A percentile compares a stretch with the other conserved stretches of the same genome.
phyloP scores from a whole-genome alignment of 352 stramenopile species.

The Globisporangium canariense region DNA sequence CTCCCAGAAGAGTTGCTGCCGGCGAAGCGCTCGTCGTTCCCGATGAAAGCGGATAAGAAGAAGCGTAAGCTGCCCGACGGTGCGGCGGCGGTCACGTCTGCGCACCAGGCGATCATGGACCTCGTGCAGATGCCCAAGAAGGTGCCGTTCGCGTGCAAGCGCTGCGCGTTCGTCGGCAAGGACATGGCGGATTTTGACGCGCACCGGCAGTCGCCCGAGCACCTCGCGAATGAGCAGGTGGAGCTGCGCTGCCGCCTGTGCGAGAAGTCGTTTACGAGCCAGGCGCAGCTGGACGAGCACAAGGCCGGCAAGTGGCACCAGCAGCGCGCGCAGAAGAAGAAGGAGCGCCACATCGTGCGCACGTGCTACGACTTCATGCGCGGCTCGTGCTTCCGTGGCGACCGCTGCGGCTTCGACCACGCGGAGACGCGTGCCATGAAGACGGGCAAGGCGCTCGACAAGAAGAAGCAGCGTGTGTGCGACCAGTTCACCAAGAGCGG shows the following conservation, averaged over 20 bases:
- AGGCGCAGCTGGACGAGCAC: constrained; percentile 68
- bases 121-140: constrained; percentile 63
- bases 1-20: constrained; percentile 60
- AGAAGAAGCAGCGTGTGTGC: constrained; percentile 54
- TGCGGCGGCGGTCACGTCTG: constrained; percentile 24
- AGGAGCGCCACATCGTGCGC: constrained; percentile 59
- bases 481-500: constrained; percentile 37
- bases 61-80: constrained; percentile 35
- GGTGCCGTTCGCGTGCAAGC: constrained; percentile 81
- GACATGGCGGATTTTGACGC: constrained; percentile 61
- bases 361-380: constrained; percentile 85
- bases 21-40: constrained; percentile 20
- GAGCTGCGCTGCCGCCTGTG: constrained; percentile 56
- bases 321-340: constrained; percentile 65
- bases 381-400: constrained; percentile 60
- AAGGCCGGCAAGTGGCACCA: constrained; percentile 81
- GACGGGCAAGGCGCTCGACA: constrained; percentile 40
- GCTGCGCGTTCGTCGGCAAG: constrained; percentile 72
- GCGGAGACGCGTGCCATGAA: constrained; percentile 67
- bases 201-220: constrained; percentile 45
- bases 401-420: constrained; percentile 72
- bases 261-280: constrained; percentile 79
- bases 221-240: constrained; percentile 36
- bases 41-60: constrained; percentile 32
- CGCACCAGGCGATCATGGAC: constrained; percentile 35